Base-by-base conservation (phyloP, 2,329 filamentous ascomycete species). In the Escovopsis sp. region DNA sequence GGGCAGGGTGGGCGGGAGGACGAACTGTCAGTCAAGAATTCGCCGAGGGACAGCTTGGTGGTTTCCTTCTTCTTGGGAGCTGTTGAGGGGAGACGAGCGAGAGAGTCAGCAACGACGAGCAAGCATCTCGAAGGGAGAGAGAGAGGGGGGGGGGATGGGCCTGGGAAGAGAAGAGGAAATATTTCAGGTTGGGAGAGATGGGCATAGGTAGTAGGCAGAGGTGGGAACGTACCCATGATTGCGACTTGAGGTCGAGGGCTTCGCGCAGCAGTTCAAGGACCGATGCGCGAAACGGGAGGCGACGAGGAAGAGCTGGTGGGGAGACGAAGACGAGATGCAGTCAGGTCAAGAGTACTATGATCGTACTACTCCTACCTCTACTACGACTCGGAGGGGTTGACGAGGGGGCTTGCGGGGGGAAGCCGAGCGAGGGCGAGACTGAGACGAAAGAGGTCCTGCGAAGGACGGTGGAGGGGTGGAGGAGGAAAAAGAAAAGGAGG, bases 21-120 rank as follows among this genome's bases (percentile, higher is more conserved):
- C 84, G 63, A 72, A 94, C 88, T 79, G 62, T 94, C 85, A 57
- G 72, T 72, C 70, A 98, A 74, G 74, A 98, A 98, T 65, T 85
- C 83, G 70, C 85, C 84, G 57, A 96, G 78, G 69, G 83, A 85
- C 82, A 98, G 88, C 72, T 92, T 98, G 76, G n/a, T n/a, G n/a
- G 93, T 71, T 65, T 93, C 79, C 68, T 85, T 82, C 69, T 92
- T 92, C 61, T 87, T 83, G 48, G 87, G 88, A 72, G 82, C 87
- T 93, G 31, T 41, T 56, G 35, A 5, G 7, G 21, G 11, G 21
- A 25, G 21, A 21, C n/a, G 19, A 21, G 19, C 5, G 19, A 21
- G 19, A 21, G 19, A 25, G 36, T 46, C 35, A 46, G 43, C 28
- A 39, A 31, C 11, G n/a, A 32, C 26, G 35, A 13, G 27, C 26